Percentiles rank a stretch among this genome's conserved stretches.
Evolutionary conservation across 139 green algal genomes (phyloP).

Genomic region (Chlorella vulgaris): DNA sequence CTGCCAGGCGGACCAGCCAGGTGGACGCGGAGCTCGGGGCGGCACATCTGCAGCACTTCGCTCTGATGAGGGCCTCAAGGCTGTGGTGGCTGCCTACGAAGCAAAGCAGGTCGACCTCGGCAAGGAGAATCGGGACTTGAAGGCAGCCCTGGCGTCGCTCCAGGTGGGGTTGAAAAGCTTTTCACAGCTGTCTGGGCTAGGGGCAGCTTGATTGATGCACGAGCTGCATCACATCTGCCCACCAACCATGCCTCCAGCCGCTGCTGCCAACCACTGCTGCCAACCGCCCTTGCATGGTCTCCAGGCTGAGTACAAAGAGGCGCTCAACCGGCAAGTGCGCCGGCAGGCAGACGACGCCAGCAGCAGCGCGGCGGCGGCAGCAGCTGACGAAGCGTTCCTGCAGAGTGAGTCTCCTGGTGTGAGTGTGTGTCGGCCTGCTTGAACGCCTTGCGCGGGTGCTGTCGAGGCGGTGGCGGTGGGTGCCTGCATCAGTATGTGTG

Average conservation of each 20-base stretch:
- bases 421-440: neutral
- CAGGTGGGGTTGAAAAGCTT: conserved; percentile 12
- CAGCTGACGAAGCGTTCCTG: conserved; percentile 35
- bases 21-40: neutral
- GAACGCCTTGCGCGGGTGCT: neutral
- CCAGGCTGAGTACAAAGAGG: conserved; percentile 25
- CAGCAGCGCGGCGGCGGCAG: conserved; percentile 10
- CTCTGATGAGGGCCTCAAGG: conserved; percentile 44
- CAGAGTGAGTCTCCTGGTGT: conserved; percentile 5
- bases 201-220: neutral
- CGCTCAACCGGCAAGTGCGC: conserved; percentile 29
- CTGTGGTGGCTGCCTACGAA: conserved; percentile 61
- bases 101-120: conserved; percentile 48
- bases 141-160: conserved; percentile 43
- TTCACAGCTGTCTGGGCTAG: neutral
- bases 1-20: neutral
- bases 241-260: neutral
- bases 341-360: conserved; percentile 3
- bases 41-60: neutral
- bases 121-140: conserved; percentile 54
- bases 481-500: too few species aligned
- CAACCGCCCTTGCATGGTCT: neutral
- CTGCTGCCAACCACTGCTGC: neutral
- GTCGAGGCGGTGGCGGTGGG: neutral
- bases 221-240: neutral